Conservation (phyloP, 1,139 yeast genomes). For the Magnusiomyces suaveolens region DNA sequence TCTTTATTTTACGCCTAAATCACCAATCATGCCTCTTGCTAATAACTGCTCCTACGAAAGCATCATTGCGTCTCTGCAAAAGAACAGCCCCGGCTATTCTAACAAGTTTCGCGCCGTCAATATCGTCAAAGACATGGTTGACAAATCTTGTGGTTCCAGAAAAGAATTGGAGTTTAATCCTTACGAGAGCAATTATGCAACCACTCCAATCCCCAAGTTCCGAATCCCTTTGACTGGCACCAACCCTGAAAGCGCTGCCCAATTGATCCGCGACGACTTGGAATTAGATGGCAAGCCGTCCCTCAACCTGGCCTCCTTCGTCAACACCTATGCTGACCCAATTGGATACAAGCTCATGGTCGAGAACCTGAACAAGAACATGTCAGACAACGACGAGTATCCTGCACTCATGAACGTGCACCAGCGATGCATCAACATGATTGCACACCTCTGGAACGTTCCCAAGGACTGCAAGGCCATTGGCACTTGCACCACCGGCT, state of each 20-base stretch:
- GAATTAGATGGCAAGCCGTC: slow-evolving; percentile 77
- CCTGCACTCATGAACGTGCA: slow-evolving; percentile 78
- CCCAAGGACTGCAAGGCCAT: slow-evolving; percentile 48
- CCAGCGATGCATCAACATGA: slow-evolving; percentile 68
- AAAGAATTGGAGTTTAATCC: slow-evolving; percentile 12
- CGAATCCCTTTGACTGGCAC: slow-evolving; percentile 51
- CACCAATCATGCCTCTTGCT: slow-evolving; percentile 4
- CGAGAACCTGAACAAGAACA: slow-evolving; percentile 73
- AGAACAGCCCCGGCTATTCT: slow-evolving; percentile 1
- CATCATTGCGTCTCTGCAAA: neutral
- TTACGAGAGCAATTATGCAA: slow-evolving; percentile 20
- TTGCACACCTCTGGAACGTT: slow-evolving; percentile 76
- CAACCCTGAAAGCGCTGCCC: slow-evolving; percentile 45
- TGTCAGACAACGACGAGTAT: slow-evolving; percentile 90
- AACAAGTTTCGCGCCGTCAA: neutral
- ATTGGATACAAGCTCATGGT: slow-evolving; percentile 43
- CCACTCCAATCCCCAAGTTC: slow-evolving; percentile 33
- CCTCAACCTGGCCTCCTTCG: slow-evolving; percentile 80
- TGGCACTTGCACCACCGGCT: slow-evolving; percentile 90
- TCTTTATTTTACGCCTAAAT: too few species aligned
- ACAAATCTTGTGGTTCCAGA: neutral
- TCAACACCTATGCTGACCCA: slow-evolving; percentile 59
- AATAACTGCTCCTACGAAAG: neutral
- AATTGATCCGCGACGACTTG: slow-evolving; percentile 62
- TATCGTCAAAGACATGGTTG: neutral